Conservation (phyloP, 179 eudicot genomes). For the Spinacia oleracea region DNA sequence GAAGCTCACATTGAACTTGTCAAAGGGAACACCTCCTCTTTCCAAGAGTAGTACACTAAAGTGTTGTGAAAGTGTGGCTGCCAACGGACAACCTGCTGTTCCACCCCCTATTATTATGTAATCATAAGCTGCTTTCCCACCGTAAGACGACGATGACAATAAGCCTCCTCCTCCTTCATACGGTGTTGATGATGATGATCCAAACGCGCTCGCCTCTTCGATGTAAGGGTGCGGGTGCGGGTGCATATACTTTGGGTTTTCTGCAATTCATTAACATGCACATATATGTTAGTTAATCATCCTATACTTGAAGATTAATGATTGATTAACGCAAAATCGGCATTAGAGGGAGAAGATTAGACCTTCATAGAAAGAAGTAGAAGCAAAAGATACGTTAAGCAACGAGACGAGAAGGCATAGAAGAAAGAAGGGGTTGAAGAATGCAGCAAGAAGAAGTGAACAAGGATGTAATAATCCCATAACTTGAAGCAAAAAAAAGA, state of each 20-base stretch:
- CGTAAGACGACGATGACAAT: background rate
- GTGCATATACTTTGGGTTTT: conserved; percentile 29
- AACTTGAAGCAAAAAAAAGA: conserved; percentile 9
- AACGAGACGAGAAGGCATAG: background rate
- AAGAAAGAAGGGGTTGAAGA: background rate
- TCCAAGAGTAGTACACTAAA: conserved; percentile 71
- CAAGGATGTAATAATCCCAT: background rate
- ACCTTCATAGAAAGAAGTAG: conserved; percentile 6
- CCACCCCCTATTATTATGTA: conserved; percentile 95
- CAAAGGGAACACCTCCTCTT: conserved; percentile 85
- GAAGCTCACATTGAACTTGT: conserved; percentile 54
- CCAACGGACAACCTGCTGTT: conserved; percentile 91
- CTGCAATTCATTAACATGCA: background rate
- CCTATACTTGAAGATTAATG: background rate
- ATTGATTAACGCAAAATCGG: no score
- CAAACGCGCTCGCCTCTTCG: conserved; percentile 54
- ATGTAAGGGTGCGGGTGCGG: conserved; percentile 60
- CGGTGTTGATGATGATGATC: conserved; percentile 27
- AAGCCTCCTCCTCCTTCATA: background rate
- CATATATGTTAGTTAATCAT: no score
- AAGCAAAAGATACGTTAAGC: background rate
- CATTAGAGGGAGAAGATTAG: background rate
- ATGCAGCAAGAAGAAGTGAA: background rate
- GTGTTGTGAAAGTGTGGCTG: conserved; percentile 71
- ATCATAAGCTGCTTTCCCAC: conserved; percentile 40